A percentile compares a stretch with the other conserved stretches of the same genome.
Evolutionary conservation across 2,329 filamentous ascomycete genomes (phyloP).

Genomic region (Fusarium sp.): DNA sequence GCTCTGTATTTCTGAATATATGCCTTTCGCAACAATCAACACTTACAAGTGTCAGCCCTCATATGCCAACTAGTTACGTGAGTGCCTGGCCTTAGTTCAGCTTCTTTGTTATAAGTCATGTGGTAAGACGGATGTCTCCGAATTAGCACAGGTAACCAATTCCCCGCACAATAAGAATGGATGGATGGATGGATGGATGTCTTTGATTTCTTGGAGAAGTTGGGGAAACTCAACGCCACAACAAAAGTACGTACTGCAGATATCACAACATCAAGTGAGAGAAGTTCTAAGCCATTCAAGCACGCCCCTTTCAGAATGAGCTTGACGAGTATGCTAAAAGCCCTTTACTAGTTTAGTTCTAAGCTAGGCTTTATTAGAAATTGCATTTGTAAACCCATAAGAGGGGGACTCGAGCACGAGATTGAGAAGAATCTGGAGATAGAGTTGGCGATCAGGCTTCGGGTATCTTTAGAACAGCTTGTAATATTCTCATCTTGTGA

Average conservation of each 20-base stretch:
- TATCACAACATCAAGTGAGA: not conserved
- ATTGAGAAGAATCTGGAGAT: not conserved
- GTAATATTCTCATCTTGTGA: not conserved
- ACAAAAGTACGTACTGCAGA: not conserved
- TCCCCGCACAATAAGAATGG: not conserved
- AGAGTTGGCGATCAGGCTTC: not conserved
- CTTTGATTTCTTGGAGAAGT: not conserved
- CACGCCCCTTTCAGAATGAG: not conserved
- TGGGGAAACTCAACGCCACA: conserved; percentile 11
- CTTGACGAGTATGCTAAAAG: not conserved
- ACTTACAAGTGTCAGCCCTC: not conserved
- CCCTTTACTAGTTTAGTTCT: not conserved
- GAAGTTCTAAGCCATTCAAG: not conserved
- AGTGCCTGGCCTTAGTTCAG: not conserved
- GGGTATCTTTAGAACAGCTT: not conserved
- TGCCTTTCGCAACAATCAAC: not conserved
- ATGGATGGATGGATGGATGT: not conserved
- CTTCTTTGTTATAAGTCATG: not conserved
- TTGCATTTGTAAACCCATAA: not conserved
- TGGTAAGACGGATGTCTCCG: not conserved
- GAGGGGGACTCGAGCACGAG: not conserved
- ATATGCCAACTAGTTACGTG: no score
- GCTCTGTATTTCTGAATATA: not conserved
- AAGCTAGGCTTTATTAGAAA: not conserved
- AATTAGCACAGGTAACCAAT: not conserved